Evolutionary conservation across 129 eudicot genomes (phyloP).

Genomic region (Pseudognaphalium luteoalbum): DNA sequence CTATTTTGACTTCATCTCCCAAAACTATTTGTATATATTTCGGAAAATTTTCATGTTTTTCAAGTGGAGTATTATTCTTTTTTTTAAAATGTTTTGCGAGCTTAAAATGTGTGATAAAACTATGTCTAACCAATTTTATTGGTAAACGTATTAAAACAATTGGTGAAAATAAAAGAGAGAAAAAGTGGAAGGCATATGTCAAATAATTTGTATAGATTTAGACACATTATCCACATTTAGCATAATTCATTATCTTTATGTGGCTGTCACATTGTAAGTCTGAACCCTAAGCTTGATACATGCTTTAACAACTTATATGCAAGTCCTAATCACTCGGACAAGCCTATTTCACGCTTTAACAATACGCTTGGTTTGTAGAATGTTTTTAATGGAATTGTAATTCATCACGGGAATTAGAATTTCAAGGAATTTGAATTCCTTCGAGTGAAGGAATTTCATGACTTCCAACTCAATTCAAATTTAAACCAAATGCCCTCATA

Average conservation of each 20-base stretch:
- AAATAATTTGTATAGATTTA: too few relatives aligned
- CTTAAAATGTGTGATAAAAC: not conserved
- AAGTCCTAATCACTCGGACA: not conserved
- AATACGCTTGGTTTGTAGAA: not conserved
- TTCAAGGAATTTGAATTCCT: too few relatives aligned
- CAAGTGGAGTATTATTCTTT: too few relatives aligned
- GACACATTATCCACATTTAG: not conserved
- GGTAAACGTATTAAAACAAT: not conserved
- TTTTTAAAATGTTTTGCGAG: not conserved
- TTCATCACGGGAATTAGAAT: too few relatives aligned
- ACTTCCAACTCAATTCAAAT: too few relatives aligned
- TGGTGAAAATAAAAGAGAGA: not conserved
- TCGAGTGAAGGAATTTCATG: too few relatives aligned
- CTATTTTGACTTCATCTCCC: not conserved
- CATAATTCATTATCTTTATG: not conserved
- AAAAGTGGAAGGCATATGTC: not conserved
- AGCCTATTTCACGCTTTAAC: not conserved
- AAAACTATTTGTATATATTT: not conserved
- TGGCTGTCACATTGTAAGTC: not conserved
- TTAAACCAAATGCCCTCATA: too few relatives aligned
- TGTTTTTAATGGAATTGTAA: too few relatives aligned
- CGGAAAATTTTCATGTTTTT: too few relatives aligned
- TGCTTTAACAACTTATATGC: too few relatives aligned
- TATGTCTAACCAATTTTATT: not conserved
- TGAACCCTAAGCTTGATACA: too few relatives aligned